These are phyloP conservation scores for Ogataea pini DNA, from an alignment of 805 yeast species.

Conservation along the genomic window DNA sequence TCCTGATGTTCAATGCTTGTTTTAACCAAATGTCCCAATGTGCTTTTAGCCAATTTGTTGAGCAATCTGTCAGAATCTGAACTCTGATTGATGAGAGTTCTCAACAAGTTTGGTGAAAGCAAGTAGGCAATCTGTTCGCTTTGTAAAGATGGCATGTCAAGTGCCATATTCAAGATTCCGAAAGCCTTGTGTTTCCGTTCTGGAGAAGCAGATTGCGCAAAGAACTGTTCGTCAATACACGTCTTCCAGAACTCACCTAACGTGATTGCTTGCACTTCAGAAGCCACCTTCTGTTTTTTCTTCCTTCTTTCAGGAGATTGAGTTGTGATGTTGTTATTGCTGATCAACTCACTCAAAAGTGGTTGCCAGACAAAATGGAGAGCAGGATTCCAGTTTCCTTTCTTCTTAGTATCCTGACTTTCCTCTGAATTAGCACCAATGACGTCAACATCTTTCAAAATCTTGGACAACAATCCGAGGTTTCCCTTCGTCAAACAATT, in stretches of 20 bases:
- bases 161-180: constrained; percentile 59
- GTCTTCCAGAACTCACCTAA: constrained; percentile 75
- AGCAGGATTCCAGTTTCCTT: constrained; percentile 72
- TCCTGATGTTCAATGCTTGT: constrained; percentile 39
- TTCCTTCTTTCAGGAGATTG: constrained; percentile 26
- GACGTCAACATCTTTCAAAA: constrained; percentile 57
- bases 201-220: constrained; percentile 72
- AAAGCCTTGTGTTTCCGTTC: constrained; percentile 89
- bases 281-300: constrained; percentile 40
- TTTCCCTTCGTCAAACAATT: constrained; percentile 79
- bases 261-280: constrained; percentile 32
- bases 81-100: constrained; percentile 76
- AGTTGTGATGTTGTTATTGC: constrained; percentile 16
- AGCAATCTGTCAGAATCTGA: constrained; percentile 65
- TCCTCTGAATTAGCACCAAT: constrained; percentile 40
- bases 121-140: constrained; percentile 28
- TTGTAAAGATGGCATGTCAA: constrained; percentile 31
- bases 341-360: constrained; percentile 47
- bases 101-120: constrained; percentile 64
- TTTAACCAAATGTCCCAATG: constrained; percentile 45
- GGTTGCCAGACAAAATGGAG: constrained; percentile 77
- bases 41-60: constrained; percentile 62
- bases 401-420: constrained; percentile 43
- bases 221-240: constrained; percentile 78
- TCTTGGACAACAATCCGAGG: constrained; percentile 57